Base-by-base conservation (phyloP, 1,284 basidiomycete genomes). In the Microbotryomycetes sp. region DNA sequence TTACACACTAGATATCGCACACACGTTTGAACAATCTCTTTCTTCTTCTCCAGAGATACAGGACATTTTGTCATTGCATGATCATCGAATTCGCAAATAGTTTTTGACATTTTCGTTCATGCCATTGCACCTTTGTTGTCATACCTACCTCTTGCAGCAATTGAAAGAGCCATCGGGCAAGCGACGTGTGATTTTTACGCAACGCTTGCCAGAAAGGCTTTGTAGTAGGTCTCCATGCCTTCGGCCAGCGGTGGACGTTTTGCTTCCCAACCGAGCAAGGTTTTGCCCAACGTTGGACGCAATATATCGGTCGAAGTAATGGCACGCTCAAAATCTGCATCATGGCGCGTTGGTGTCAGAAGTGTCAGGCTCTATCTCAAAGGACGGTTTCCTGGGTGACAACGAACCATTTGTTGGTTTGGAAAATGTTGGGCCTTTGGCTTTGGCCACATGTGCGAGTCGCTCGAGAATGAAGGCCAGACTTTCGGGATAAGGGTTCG, bases 251-350 rank as follows among this genome's bases (percentile, higher is more conserved):
- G 76, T 36, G 76, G 70, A 71, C 80, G 81, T 49, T 73, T 75
- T 2, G 80, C 79, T 23, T 70, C 69, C 81, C 82, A 82, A 1
- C 79, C 81, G 1, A 81, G 76, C 23, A 83, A 71, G 3, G 77
- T 71, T 25, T 77, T 73, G 1, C 76, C 81, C 6, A 82, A 75
- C 50, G 79, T 78, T 0, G 82, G 81, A n/a, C 79, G 76, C 2
- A 67, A 54, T 16, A 67, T 42, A 25, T 63, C 62, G 1, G 64
- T 70, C 15, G 61, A 61, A 6, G 58, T 45, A 58, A 64, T 64
- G 4, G 68, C 72, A 15, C 58, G 75, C 76, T 77, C 73, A 77
- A 72, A 70, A 2, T 66, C 54, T 63, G 51, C 23, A 1, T 53
- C 29, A n/a, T 15, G 15, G 58, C 15, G 45, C n/a, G 1, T 36